Evolutionary conservation across 1,284 basidiomycete species (phyloP), one percentile per base, ranked within the genome.

Genomic region (Coniferiporia weirii): DNA sequence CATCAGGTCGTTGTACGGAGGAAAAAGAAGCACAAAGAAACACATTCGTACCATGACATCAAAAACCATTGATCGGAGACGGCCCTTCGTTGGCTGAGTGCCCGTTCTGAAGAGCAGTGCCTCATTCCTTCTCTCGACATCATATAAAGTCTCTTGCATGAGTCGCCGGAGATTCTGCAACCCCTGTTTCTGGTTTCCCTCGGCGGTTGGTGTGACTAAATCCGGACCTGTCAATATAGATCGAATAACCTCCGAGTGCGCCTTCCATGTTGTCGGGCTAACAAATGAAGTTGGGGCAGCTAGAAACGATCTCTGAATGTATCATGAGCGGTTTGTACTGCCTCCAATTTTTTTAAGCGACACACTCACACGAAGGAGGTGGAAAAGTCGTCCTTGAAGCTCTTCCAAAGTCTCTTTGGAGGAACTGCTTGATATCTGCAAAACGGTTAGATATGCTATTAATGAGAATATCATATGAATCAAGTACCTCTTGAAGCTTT

Each of bases 51-150:
- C 84, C 78, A 90, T 83, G 38, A 94, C 86, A 69, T 93, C 89
- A 4, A 81, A 79, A 59, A 92, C 87, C 54, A 85, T 84, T 61
- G 80, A 78, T 15, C 80, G 79, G 27, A 87, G 74, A 49, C 74
- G 74, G 35, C 81, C 83, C 6, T 84, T 77, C 9, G 78, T 76
- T 43, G 83, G 80, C 2, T 81, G 77, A 27, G 85, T 83, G 15
- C 85, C 75, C 59, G 84, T 83, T 27, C 78, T 77, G 65, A 94
- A 93, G 19, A 89, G 70, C 76, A 95, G 82, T 0, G 87, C 87
- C 52, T 90, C 84, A 61, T 93, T 93, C 51, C 92, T 80, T 55
- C 74, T 77, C 63, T 78, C 80, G 20, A 94, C 79, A 63, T 87
- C 82, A 2, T 68, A 68, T 47, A 84, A 75, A 50, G 79, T 79